phyloP scores from a whole-genome alignment of 2,329 filamentous ascomycete genomes.

The Nectriaceae sp. region DNA sequence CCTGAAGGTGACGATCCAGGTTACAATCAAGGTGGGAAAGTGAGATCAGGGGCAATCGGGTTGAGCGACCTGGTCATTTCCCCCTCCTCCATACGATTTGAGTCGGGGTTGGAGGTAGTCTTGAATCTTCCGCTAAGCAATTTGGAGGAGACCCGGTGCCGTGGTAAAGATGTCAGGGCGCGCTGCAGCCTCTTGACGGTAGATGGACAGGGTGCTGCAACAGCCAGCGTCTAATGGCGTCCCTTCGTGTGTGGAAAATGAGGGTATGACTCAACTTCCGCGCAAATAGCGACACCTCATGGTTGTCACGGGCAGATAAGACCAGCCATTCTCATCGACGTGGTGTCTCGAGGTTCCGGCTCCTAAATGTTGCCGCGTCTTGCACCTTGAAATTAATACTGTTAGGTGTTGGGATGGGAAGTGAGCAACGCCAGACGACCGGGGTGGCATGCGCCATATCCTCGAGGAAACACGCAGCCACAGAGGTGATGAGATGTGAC shows the following conservation, averaged over 20 bases:
- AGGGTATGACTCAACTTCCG: no score
- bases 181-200: constrained; percentile 19
- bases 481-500: constrained; percentile 14
- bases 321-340: no score
- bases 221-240: no score
- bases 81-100: background rate
- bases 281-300: no score
- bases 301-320: no score
- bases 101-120: background rate
- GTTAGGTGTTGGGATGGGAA: background rate
- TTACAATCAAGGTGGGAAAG: constrained; percentile 8
- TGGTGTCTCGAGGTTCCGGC: no score
- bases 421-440: background rate
- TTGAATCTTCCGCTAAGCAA: background rate
- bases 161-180: constrained; percentile 20
- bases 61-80: constrained; percentile 6
- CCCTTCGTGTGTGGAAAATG: no score
- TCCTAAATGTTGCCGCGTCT: no score
- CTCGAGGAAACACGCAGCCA: constrained; percentile 8
- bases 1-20: constrained; percentile 1
- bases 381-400: no score
- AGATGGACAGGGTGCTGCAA: constrained; percentile 9
- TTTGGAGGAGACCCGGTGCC: constrained; percentile 14
- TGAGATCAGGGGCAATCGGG: constrained; percentile 6
- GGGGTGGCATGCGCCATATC: constrained; percentile 7